Evolutionary conservation across 805 yeast species (phyloP).

Genomic region (Lachancea thermotolerans): DNA sequence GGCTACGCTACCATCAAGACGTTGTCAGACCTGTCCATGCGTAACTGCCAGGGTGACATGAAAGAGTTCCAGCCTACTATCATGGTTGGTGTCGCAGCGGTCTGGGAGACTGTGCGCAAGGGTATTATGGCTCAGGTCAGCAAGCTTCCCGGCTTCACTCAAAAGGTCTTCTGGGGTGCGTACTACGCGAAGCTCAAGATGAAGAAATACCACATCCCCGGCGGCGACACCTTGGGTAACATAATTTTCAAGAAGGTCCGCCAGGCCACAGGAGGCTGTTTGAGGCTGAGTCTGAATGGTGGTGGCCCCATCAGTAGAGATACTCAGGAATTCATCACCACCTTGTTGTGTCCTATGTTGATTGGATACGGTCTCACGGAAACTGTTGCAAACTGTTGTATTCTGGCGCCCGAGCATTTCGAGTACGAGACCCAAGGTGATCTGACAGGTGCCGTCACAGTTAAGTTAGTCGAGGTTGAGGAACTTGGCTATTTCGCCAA

Average conservation of each 20-base stretch:
- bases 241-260: constrained; percentile 80
- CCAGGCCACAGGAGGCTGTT: constrained; percentile 90
- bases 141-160: constrained; percentile 56
- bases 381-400: constrained; percentile 82
- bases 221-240: constrained; percentile 54
- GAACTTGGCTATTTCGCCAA: constrained; percentile 90
- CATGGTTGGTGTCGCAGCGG: constrained; percentile 98
- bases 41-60: constrained; percentile 85
- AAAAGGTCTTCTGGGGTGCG: constrained; percentile 85
- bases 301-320: constrained; percentile 83
- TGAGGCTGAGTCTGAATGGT: constrained; percentile 73
- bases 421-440: constrained; percentile 79
- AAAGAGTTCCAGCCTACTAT: constrained; percentile 80
- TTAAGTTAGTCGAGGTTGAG: constrained; percentile 82
- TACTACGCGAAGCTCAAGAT: constrained; percentile 64
- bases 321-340: constrained; percentile 76
- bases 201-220: constrained; percentile 63
- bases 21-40: constrained; percentile 70
- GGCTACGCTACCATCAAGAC: constrained; percentile 96
- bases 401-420: constrained; percentile 56
- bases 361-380: constrained; percentile 96
- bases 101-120: constrained; percentile 93
- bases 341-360: constrained; percentile 75
- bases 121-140: constrained; percentile 77
- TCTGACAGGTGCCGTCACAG: constrained; percentile 73